These are phyloP conservation scores for Plasmodium fragile DNA, from an alignment of 169 alveolate genomes.

Conservation along the genomic window DNA sequence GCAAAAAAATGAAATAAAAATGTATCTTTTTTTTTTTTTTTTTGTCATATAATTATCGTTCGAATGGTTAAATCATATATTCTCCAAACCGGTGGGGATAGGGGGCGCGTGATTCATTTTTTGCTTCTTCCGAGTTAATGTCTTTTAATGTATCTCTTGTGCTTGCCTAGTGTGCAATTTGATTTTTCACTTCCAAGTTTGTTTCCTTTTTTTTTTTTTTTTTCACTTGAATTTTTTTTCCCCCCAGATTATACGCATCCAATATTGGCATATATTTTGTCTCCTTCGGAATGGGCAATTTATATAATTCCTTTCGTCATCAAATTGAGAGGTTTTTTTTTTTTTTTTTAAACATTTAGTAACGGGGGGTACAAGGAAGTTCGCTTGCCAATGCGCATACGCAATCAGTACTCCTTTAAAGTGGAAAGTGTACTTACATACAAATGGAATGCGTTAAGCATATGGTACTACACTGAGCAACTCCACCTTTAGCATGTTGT, in stretches of 20 bases:
- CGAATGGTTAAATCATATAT: not conserved
- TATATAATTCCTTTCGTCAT: not conserved
- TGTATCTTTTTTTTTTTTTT: not conserved
- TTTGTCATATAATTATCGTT: slow-evolving; percentile 1
- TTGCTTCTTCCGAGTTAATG: slow-evolving; percentile 15
- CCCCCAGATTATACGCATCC: not conserved
- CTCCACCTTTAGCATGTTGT: not conserved
- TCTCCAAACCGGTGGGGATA: not conserved
- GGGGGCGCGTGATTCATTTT: slow-evolving; percentile 9
- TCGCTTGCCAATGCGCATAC: not conserved
- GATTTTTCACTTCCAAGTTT: not conserved
- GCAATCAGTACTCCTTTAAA: not conserved
- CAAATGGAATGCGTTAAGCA: not conserved
- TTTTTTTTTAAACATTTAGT: not conserved
- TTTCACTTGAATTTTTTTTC: not conserved
- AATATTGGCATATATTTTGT: not conserved
- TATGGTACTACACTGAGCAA: not conserved
- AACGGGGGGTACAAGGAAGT: not conserved
- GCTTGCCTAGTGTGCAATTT: not conserved
- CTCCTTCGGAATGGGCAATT: not conserved
- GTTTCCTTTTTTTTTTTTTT: not conserved
- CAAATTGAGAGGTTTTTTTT: not conserved
- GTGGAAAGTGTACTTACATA: not conserved
- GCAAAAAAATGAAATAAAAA: not conserved
- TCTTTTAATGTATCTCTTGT: slow-evolving; percentile 8